Conservation (phyloP, 345 rosid genomes). For the Acer yangbiense region DNA sequence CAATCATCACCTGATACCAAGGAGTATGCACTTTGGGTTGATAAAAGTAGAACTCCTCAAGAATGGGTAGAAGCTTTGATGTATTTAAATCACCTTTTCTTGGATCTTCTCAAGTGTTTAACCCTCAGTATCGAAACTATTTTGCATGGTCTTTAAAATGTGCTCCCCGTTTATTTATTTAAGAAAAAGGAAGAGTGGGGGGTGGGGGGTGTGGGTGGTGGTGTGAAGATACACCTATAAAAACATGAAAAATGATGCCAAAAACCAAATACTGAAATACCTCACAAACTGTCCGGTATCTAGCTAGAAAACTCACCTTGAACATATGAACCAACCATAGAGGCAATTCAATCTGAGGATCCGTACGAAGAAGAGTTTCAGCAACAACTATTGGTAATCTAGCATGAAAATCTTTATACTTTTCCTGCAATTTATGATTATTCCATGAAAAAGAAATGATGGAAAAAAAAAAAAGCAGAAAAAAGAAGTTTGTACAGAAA, state of each 20-base stretch:
- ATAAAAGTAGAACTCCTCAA: neutral
- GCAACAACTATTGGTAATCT: constrained; percentile 88
- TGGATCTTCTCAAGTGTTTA: neutral
- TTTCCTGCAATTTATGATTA: constrained; percentile 53
- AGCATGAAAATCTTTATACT: constrained; percentile 67
- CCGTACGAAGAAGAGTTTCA: constrained; percentile 85
- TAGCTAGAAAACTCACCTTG: constrained; percentile 61
- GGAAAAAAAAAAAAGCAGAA: neutral
- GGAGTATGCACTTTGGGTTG: neutral
- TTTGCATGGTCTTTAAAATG: neutral
- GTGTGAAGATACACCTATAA: neutral
- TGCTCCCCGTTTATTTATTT: neutral
- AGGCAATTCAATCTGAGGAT: constrained; percentile 83
- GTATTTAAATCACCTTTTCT: neutral
- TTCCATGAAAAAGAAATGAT: neutral
- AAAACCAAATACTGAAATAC: neutral
- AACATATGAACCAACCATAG: constrained; percentile 92
- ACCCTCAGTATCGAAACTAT: neutral
- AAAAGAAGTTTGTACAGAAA: neutral
- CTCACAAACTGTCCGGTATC: constrained; percentile 5
- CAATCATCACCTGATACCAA: neutral
- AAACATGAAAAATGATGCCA: too few relatives aligned
- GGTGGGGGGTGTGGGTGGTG: neutral
- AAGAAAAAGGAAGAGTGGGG: neutral
- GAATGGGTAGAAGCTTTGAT: neutral